Evolutionary conservation across 768 basidiomycete genomes (phyloP), one percentile per base, ranked within the genome.

Genomic region (Lyophyllum shimeji): DNA sequence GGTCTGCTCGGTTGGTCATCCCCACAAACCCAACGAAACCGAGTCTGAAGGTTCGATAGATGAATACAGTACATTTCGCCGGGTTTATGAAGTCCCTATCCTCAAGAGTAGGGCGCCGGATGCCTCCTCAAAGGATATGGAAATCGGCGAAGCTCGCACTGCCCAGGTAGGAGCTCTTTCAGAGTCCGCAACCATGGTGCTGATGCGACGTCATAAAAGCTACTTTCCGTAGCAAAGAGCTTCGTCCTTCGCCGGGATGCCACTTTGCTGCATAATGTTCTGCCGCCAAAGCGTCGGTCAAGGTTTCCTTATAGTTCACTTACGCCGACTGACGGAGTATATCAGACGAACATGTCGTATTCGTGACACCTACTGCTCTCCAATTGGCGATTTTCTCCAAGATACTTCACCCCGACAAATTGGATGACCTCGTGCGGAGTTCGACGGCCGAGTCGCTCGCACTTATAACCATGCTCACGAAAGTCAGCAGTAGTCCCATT

Each of bases 301-400:
- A 4, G 12, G 43, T 12, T 21, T 29, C 23, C 24, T 29, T 31
- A 18, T 46, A 17, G 27, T 33, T 31, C 25, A 52, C 34, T 23
- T 7, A 15, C 25, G 25, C 58, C 20, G 20, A 37, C 8, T 48
- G 33, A 12, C 17, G 46, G 5, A 25, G 24, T 29, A 12, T 9
- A 8, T 7, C 60, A 98, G 96, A 91, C 66, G 97, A 99, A 84
- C 98, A 96, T 67, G 90, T 96, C n/a, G 86, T 98, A n/a, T 98
- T 98, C 69, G 79, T 97, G 27, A 86, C 86, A 5, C 96, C 97
- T 0, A 95, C 94, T 0, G 47, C 72, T n/a, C 73, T 97, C 17
- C 96, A 99, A 63, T 70, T 91, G 6, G 76, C 82, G 12, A 87
- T 98, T 63, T 93, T 95, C 64, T 74, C 77, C 9, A 84, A 79